Conservation (phyloP, 1,284 basidiomycete genomes). For the Pulveroboletus sp. region DNA sequence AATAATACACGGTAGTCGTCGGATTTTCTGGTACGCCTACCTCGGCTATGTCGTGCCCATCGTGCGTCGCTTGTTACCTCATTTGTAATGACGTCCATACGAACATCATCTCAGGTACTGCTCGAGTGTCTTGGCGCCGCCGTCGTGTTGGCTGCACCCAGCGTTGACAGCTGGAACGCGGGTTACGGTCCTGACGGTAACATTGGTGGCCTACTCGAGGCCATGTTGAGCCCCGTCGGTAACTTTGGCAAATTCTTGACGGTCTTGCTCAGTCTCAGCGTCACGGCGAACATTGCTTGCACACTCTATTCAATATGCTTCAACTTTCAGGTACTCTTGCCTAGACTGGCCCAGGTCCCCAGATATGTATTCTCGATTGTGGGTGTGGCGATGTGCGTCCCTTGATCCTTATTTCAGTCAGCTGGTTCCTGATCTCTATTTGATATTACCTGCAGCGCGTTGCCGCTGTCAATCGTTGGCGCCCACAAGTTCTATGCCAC, state of each 20-base stretch:
- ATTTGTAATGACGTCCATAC: background rate
- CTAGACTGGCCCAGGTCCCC: constrained; percentile 65
- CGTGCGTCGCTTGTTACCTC: constrained; percentile 34
- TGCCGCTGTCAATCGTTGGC: constrained; percentile 66
- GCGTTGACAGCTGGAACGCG: constrained; percentile 65
- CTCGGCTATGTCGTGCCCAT: constrained; percentile 72
- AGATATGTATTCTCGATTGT: constrained; percentile 85
- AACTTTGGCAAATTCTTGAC: constrained; percentile 87
- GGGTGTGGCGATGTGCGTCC: constrained; percentile 71
- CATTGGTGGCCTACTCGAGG: constrained; percentile 70
- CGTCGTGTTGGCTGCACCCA: constrained; percentile 51
- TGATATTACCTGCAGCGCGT: constrained; percentile 21
- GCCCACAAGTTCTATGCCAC: constrained; percentile 63
- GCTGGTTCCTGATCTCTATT: constrained; percentile 10
- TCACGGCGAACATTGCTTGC: constrained; percentile 81
- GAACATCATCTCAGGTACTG: constrained; percentile 36
- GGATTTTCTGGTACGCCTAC: constrained; percentile 73
- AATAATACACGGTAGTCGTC: constrained; percentile 41
- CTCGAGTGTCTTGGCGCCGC: constrained; percentile 79
- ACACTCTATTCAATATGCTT: constrained; percentile 85
- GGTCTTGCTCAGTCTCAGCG: constrained; percentile 77
- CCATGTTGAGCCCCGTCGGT: constrained; percentile 66
- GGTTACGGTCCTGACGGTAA: constrained; percentile 57
- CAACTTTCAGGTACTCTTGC: constrained; percentile 76
- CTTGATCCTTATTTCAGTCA: background rate